These are phyloP conservation scores for Epichloe glyceriae DNA, from an alignment of 2,329 filamentous ascomycete species.

Conservation along the genomic window DNA sequence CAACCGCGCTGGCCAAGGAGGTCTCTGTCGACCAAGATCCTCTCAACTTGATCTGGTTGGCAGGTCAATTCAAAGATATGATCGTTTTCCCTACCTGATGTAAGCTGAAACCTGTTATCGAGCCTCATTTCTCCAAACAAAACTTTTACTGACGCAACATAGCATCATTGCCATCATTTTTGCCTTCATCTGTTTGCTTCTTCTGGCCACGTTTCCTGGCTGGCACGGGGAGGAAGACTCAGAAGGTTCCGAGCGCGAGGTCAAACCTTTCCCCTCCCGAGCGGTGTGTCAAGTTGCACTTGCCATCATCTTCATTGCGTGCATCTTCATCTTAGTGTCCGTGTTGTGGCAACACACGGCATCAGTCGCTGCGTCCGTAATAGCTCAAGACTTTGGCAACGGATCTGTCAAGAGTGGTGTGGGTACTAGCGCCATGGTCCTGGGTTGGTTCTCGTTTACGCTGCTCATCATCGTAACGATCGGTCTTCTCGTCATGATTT, in stretches of 20 bases:
- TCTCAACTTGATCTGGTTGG: constrained; percentile 93
- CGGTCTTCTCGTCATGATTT: constrained; percentile 87
- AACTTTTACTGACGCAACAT: not conserved
- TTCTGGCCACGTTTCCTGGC: constrained; percentile 91
- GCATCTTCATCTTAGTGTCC: constrained; percentile 60
- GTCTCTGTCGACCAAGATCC: constrained; percentile 87
- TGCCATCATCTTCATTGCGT: constrained; percentile 74
- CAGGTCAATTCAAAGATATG: constrained; percentile 93
- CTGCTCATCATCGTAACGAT: constrained; percentile 92
- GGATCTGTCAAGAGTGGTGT: constrained; percentile 78
- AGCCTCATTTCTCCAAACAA: no score
- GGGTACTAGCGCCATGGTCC: constrained; percentile 87
- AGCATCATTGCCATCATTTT: constrained; percentile 97
- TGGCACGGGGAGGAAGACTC: constrained; percentile 89
- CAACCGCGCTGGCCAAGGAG: constrained; percentile 80
- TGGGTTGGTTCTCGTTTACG: constrained; percentile 95
- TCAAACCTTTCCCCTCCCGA: constrained; percentile 86
- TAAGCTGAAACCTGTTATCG: constrained; percentile 31
- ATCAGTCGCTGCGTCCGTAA: constrained; percentile 85
- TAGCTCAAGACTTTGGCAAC: constrained; percentile 86
- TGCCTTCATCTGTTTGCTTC: constrained; percentile 87
- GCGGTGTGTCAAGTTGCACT: constrained; percentile 87
- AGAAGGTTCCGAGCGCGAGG: constrained; percentile 71
- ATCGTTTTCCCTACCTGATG: constrained; percentile 96
- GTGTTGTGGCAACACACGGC: constrained; percentile 89